Percentiles rank a stretch among this genome's conserved stretches.
Evolutionary conservation across 495 filamentous ascomycete genomes (phyloP).

Genomic region (Hapsidospora chrysogenum): DNA sequence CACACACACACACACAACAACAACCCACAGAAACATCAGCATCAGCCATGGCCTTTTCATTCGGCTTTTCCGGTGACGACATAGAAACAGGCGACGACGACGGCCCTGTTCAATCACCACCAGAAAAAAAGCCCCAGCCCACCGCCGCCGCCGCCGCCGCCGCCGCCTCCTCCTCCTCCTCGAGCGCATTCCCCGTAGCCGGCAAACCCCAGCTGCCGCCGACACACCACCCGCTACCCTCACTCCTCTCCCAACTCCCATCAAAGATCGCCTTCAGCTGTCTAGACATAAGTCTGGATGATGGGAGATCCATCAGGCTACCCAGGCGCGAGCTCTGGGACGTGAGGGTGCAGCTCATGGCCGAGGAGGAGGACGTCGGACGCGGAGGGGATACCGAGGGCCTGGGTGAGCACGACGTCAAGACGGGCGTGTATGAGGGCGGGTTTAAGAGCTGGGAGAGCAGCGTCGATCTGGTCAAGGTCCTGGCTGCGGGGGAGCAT

Average conservation of each 20-base stretch:
- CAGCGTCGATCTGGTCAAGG: slow-evolving; percentile 67
- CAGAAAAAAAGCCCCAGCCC: too few species aligned
- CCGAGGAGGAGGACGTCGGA: slow-evolving; percentile 46
- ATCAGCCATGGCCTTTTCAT: slow-evolving; percentile 52
- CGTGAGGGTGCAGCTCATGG: slow-evolving; percentile 85
- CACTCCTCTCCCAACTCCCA: slow-evolving; percentile 52
- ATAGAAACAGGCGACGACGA: slow-evolving; percentile 49
- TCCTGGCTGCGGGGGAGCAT: slow-evolving; percentile 34
- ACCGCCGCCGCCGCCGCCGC: slow-evolving; percentile 13
- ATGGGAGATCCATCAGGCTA: slow-evolving; percentile 33
- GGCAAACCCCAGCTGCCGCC: slow-evolving; percentile 31
- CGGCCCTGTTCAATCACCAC: too few species aligned
- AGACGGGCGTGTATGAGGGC: slow-evolving; percentile 84
- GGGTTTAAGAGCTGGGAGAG: slow-evolving; percentile 99
- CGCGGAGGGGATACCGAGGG: slow-evolving; percentile 36
- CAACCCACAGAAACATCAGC: too few species aligned
- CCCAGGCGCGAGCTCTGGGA: slow-evolving; percentile 87
- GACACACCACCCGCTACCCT: slow-evolving; percentile 19
- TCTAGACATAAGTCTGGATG: slow-evolving; percentile 36
- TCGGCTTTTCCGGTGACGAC: slow-evolving; percentile 71
- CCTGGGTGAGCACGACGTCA: slow-evolving; percentile 69
- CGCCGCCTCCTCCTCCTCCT: slow-evolving; percentile 10
- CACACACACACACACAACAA: too few species aligned
- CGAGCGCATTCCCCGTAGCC: slow-evolving; percentile 30
- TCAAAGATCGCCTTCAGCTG: slow-evolving; percentile 62